phyloP scores from a whole-genome alignment of 139 green algal genomes.

The Micractinium sp. region DNA sequence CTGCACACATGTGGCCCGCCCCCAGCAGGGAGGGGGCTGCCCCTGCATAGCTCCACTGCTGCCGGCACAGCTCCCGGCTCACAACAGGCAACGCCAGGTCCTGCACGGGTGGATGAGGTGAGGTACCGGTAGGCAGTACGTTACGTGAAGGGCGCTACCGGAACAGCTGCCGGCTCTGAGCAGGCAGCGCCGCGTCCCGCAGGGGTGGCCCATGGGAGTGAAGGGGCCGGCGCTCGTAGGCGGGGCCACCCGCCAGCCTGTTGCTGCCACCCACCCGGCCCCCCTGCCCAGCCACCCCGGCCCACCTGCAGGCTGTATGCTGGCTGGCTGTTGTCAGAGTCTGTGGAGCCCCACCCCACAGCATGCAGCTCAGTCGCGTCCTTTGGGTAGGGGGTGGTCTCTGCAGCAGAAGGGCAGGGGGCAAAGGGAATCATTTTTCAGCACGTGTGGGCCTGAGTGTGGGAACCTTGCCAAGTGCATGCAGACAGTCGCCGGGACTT shows the following conservation, averaged over 20 bases:
- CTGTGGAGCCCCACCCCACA: constrained; percentile 17
- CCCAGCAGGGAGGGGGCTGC: not conserved
- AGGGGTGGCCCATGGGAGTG: too few species aligned
- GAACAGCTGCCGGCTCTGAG: not conserved
- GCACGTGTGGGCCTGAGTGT: not conserved
- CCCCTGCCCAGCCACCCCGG: not conserved
- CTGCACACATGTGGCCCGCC: constrained; percentile 10
- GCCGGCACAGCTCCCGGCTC: not conserved
- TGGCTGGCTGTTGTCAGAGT: constrained; percentile 1
- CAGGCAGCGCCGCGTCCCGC: too few species aligned
- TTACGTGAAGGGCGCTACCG: too few species aligned
- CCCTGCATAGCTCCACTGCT: constrained; percentile 22
- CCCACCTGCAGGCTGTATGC: not conserved
- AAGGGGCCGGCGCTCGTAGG: too few species aligned
- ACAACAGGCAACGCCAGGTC: constrained; percentile 7
- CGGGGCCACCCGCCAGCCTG: too few species aligned
- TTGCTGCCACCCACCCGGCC: not conserved
- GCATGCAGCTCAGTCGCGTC: not conserved
- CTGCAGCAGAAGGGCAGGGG: not conserved
- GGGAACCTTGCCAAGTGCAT: too few species aligned
- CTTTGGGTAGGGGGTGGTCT: not conserved
- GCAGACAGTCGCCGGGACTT: too few species aligned
- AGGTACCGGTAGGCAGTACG: not conserved
- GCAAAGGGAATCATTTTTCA: not conserved
- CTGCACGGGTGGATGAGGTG: not conserved